Evolutionary conservation across 345 rosid species (phyloP).

Genomic region (Anacardium occidentale): DNA sequence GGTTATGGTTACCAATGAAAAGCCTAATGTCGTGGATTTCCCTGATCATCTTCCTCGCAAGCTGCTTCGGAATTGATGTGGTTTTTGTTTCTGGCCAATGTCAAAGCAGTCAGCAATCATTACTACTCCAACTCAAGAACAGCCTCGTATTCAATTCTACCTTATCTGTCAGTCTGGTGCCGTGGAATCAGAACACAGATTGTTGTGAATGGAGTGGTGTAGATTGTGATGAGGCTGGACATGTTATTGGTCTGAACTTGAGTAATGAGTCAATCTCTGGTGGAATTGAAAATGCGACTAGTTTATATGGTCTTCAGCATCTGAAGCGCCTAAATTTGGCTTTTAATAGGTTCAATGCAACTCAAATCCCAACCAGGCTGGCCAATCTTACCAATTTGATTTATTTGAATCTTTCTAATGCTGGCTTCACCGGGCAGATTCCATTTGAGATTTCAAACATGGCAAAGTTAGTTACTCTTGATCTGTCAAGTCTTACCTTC

Average conservation of each 20-base stretch:
- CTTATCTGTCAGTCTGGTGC: background rate
- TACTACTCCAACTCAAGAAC: conserved; percentile 8
- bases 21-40: conserved; percentile 12
- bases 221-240: conserved; percentile 17
- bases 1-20: conserved; percentile 7
- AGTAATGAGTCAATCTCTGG: conserved; percentile 25
- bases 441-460: conserved; percentile 28
- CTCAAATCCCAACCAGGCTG: conserved; percentile 3
- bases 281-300: conserved; percentile 18
- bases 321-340: conserved; percentile 27
- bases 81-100: conserved; percentile 26
- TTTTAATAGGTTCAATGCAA: conserved; percentile 6
- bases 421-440: conserved; percentile 40
- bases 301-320: conserved; percentile 25
- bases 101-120: conserved; percentile 9
- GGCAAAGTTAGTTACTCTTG: conserved; percentile 35
- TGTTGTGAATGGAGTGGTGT: conserved; percentile 32
- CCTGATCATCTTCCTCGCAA: background rate
- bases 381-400: conserved; percentile 13
- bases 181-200: conserved; percentile 17
- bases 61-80: background rate
- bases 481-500: conserved; percentile 14
- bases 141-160: background rate
- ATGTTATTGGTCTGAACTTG: conserved; percentile 28
- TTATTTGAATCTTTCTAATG: conserved; percentile 38